Evolutionary conservation across 805 yeast species (phyloP).

Genomic region (Pachysolen tannophilus): DNA sequence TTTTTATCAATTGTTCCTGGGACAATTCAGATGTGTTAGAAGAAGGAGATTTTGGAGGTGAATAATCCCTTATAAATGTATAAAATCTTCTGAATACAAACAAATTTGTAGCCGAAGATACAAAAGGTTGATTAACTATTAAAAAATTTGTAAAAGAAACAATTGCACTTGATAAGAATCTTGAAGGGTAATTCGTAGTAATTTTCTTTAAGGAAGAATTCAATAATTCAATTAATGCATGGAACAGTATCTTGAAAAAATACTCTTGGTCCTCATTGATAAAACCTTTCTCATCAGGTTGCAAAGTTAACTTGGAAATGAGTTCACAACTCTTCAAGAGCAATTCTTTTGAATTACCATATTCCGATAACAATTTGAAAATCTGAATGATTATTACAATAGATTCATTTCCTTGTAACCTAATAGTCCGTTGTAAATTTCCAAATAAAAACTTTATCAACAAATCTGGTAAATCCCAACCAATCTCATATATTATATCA

Average conservation of each 20-base stretch:
- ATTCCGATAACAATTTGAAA: constrained; percentile 54
- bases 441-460: constrained; percentile 45
- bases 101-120: constrained; percentile 14
- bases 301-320: constrained; percentile 29
- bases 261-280: constrained; percentile 11
- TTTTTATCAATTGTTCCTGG: constrained; percentile 31
- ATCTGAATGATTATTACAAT: constrained; percentile 29
- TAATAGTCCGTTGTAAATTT: constrained; percentile 23
- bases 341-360: constrained; percentile 79
- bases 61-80: constrained; percentile 52
- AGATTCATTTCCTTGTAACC: constrained; percentile 31
- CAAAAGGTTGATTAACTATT: constrained; percentile 28
- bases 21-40: constrained; percentile 23
- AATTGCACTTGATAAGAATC: constrained; percentile 64
- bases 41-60: constrained; percentile 34
- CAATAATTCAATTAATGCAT: constrained; percentile 59
- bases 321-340: constrained; percentile 66
- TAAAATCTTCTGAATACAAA: constrained; percentile 57
- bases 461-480: constrained; percentile 86
- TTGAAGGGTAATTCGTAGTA: constrained; percentile 67
- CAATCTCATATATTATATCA: constrained; percentile 55
- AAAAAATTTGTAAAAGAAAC: constrained; percentile 49
- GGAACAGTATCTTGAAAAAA: constrained; percentile 48
- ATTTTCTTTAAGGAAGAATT: constrained; percentile 51
- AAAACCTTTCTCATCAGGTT: constrained; percentile 2